Evolutionary conservation across 768 basidiomycete genomes (phyloP), one percentile per base, ranked within the genome.

Genomic region (Amanita rubescens): DNA sequence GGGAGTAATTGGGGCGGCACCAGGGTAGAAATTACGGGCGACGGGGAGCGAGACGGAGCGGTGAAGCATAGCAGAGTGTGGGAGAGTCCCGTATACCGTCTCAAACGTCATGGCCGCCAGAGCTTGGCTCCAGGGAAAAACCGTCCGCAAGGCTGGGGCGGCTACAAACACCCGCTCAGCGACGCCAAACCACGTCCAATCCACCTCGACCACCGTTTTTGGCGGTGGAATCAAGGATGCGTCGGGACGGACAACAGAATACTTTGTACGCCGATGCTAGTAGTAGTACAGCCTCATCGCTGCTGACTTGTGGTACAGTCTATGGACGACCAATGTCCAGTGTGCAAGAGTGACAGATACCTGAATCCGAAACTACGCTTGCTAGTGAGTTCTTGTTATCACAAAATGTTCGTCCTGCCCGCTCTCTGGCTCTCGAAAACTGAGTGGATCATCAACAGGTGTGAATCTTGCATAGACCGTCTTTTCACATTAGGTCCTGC

Each of bases 391-490:
- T 86, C 91, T 14, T 99, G 96, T 67, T 99, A 96, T 69, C 96
- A 99, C 71, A 96, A 96, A 78, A 95, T 98, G 96, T 94, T 59
- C 57, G 75, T 68, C 32, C 43, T 39, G 2, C 11, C 34, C 14
- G 12, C 34, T 19, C 25, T 14, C n/a, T n/a, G 24, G 20, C 43
- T 49, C 2, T 25, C 20, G 41, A 14, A 24, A 32, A 17, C 50
- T 57, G 32, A 47, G 35, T 7, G 52, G 12, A 32, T 38, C 24
- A 42, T 50, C 34, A 19, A 56, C 56, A 95, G 94, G 91, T 98
- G 96, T 72, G 95, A 98, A 73, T 92, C 91, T 1, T 99, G 96
- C 67, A 96, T 99, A 62, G 96, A 98, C 68, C 83, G 94, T 7
- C 68, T 97, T 37, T 99, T 95, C 69, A 95, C 94, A 1, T 80